A percentile compares a stretch with the other conserved stretches of the same genome.
Conservation (phyloP, 2,329 filamentous ascomycete species). For the Exophiala xenobiotica region DNA sequence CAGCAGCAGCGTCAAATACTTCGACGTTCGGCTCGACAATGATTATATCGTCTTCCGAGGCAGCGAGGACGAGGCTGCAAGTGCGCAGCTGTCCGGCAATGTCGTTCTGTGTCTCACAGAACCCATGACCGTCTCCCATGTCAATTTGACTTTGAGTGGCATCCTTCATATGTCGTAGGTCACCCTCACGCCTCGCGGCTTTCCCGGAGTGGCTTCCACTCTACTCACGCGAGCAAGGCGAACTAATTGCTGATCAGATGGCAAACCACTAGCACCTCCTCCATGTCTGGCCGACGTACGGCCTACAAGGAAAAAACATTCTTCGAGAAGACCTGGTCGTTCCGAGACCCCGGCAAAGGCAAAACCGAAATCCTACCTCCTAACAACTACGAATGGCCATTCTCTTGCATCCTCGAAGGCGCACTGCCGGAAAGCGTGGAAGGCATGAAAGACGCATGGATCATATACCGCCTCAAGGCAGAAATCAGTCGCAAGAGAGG, state of each 20-base stretch:
- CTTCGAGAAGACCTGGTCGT: constrained; percentile 70
- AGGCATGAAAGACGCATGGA: constrained; percentile 78
- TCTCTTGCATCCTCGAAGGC: constrained; percentile 71
- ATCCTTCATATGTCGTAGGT: constrained; percentile 68
- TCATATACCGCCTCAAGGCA: constrained; percentile 88
- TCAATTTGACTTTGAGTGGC: constrained; percentile 70
- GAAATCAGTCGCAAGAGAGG: constrained; percentile 86
- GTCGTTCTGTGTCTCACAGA: constrained; percentile 71
- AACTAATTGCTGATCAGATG: constrained; percentile 23
- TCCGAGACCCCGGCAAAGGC: constrained; percentile 54
- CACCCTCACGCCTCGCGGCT: constrained; percentile 10
- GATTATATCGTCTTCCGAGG: constrained; percentile 79
- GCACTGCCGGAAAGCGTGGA: constrained; percentile 79
- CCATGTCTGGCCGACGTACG: constrained; percentile 29
- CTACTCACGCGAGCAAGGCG: constrained; percentile 18
- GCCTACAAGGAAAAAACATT: constrained; percentile 49
- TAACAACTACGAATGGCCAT: constrained; percentile 82
- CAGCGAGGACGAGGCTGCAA: constrained; percentile 70
- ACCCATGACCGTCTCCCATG: constrained; percentile 68
- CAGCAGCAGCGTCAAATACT: constrained; percentile 48
- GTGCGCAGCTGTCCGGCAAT: constrained; percentile 70
- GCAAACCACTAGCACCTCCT: constrained; percentile 33
- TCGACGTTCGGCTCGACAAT: constrained; percentile 65
- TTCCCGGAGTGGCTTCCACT: constrained; percentile 7
- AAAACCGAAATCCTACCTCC: constrained; percentile 60